Evolutionary conservation across 2,329 filamentous ascomycete genomes (phyloP), one percentile per base, ranked within the genome.

Genomic region (Colletotrichum truncatum): DNA sequence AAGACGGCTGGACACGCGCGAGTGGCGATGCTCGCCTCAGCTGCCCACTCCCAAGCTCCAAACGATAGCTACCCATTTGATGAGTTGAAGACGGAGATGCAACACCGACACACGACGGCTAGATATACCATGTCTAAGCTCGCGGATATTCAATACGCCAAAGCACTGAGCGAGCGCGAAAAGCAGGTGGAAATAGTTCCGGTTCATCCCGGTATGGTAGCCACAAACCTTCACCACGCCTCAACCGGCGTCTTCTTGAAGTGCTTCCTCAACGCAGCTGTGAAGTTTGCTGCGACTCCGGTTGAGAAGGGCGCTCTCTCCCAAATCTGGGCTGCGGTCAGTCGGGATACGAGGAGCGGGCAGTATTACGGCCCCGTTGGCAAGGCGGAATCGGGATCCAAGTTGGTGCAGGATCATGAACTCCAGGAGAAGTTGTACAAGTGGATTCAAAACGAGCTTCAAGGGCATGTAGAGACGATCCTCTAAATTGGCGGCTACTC

Each of bases 251-350:
- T 45, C 7, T 54, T 53, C 7, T 30, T 43, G 1, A 21, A 28
- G 6, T 23, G n/a, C 1, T 46, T 43, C 9, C 23, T 53, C 10
- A n/a, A 28, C 28, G 23, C 7, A 8, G 21, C 34, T 1, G 12
- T 12, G 1, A 4, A 18, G 0, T 34, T 48, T 21, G 36, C 16
- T 0, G 21, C 48, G 16, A n/a, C n/a, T n/a, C 30, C 48, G 9
- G 71, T 43, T 1, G 39, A 75, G 21, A 64, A 75, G 26, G 81
- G 81, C 1, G 76, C 72, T 4, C 73, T 70, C 65, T 81, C 80
- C 59, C 80, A 82, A 70, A 72, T 84, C 3, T 83, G 81, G 81
- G 80, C 78, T 11, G 73, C 76, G 2, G 75, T 76, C n/a, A 68
- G 74, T 3, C 70, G 70, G 5, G 73, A 75, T n/a, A 72, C 77